Evolutionary conservation across 2,329 filamentous ascomycete genomes (phyloP), one percentile per base, ranked within the genome.

Genomic region (Pleurostoma richardsiae): DNA sequence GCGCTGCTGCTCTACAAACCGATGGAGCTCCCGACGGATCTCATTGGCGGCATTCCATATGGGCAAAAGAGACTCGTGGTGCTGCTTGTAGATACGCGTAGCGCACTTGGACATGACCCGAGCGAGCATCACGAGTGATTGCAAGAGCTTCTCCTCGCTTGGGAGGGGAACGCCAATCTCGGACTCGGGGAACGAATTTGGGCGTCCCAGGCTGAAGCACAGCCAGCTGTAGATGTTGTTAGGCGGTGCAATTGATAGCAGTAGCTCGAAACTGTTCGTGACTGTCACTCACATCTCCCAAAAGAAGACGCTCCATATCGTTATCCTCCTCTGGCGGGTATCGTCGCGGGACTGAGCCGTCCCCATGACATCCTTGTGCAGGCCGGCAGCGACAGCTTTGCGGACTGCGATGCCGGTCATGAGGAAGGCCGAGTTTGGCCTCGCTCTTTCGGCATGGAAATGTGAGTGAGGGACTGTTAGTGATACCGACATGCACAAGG

Each of bases 351-450:
- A 54, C 36, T 69, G 62, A 5, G 55, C 53, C 4, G 56, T 52
- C 2, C 62, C 52, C n/a, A 60, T 64, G 1, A 64, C 62, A 39
- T 67, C 65, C 44, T 72, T 72, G 45, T 73, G 68, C 44, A 73
- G 44, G 3, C 70, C 70, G 10, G 68, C 67, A 5, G 69, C 67
- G 2, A 72, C 53, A 3, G 69, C 70, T 49, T 71, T 72, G 36
- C 70, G 61, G 6, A 63, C 57, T 1, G 69, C 70, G 2, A 58
- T 61, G 5, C 70, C 70, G 5, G 69, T 53, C 42, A 68, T 58
- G 10, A 73, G 54, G 49, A 70, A 73, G 4, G 59, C 54, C 6
- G 70, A 70, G 43, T 72, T 73, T 3, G 70, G 70, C 1, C 66
- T 56, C 1, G 69, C 70, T 47, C 65, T 63, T 47, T 73, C 70